Conservation (phyloP, 2,329 filamentous ascomycete genomes). For the Lecanosticta acicola region DNA sequence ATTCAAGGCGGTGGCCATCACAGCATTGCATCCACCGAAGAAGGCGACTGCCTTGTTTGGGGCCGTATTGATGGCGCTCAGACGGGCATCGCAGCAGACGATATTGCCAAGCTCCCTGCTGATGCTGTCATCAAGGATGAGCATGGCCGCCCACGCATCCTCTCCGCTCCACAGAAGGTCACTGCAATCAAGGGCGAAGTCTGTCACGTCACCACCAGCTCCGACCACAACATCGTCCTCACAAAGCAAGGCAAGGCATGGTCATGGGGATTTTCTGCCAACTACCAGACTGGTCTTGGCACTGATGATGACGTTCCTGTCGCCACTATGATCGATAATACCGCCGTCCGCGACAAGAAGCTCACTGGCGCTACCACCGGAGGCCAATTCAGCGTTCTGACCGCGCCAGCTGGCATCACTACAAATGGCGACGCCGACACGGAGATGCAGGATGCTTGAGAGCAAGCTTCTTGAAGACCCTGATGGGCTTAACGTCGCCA, state of each 20-base stretch:
- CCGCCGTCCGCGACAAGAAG: conserved; percentile 67
- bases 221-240: conserved; percentile 69
- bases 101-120: conserved; percentile 48
- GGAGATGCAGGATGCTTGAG: conserved; percentile 11
- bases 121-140: conserved; percentile 58
- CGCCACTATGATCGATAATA: conserved; percentile 79
- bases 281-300: conserved; percentile 75
- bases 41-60: conserved; percentile 55
- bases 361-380: conserved; percentile 78
- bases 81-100: conserved; percentile 44
- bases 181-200: conserved; percentile 46
- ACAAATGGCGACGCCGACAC: too few species aligned
- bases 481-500: not conserved
- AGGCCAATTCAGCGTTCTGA: conserved; percentile 67
- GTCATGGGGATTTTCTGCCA: conserved; percentile 74
- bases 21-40: conserved; percentile 49
- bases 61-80: conserved; percentile 56
- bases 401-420: conserved; percentile 21
- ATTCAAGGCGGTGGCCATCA: conserved; percentile 73
- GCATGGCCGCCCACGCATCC: conserved; percentile 61
- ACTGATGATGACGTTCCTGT: conserved; percentile 71
- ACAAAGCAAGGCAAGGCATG: conserved; percentile 64
- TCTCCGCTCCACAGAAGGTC: conserved; percentile 60
- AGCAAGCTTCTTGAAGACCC: not conserved
- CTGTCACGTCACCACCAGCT: conserved; percentile 46